Evolutionary conservation across 306 rosid genomes (phyloP).

Genomic region (Sindora glabra): DNA sequence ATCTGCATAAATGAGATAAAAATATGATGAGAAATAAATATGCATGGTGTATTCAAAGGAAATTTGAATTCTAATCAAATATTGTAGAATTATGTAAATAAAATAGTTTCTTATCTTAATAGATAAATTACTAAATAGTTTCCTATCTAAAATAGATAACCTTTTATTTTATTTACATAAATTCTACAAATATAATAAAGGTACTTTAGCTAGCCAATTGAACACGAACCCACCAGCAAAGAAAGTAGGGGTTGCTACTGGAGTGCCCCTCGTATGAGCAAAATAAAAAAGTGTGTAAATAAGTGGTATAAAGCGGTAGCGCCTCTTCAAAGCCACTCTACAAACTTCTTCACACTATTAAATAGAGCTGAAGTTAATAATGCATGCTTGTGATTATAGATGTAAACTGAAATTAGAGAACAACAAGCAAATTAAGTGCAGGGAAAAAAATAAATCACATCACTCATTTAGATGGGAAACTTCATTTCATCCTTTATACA

Average conservation of each 20-base stretch:
- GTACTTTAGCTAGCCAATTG: conserved; percentile 14
- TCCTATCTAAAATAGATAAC: too few relatives aligned
- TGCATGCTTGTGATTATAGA: conserved; percentile 3
- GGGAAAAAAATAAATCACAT: too few relatives aligned
- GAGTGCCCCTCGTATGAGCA: conserved; percentile 77
- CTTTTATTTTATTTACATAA: too few relatives aligned
- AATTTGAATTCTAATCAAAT: too few relatives aligned
- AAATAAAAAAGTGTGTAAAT: conserved; percentile 80
- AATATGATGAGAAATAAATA: too few relatives aligned
- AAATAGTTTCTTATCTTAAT: too few relatives aligned
- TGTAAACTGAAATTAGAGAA: background rate
- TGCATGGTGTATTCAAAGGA: background rate
- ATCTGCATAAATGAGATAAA: conserved; percentile 51
- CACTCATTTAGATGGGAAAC: too few relatives aligned
- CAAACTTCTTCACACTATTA: conserved; percentile 92
- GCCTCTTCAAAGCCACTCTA: conserved; percentile 79
- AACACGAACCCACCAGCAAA: conserved; percentile 68
- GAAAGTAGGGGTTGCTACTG: conserved; percentile 74
- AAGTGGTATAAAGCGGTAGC: conserved; percentile 70
- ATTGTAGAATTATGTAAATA: too few relatives aligned
- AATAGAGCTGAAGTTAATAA: conserved; percentile 25
- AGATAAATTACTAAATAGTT: too few relatives aligned
- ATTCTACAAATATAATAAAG: conserved; percentile 2
- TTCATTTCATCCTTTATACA: too few relatives aligned
- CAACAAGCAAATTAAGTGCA: too few relatives aligned